Base-by-base conservation (phyloP, 2,329 filamentous ascomycete genomes). In the Venturia carpophila region DNA sequence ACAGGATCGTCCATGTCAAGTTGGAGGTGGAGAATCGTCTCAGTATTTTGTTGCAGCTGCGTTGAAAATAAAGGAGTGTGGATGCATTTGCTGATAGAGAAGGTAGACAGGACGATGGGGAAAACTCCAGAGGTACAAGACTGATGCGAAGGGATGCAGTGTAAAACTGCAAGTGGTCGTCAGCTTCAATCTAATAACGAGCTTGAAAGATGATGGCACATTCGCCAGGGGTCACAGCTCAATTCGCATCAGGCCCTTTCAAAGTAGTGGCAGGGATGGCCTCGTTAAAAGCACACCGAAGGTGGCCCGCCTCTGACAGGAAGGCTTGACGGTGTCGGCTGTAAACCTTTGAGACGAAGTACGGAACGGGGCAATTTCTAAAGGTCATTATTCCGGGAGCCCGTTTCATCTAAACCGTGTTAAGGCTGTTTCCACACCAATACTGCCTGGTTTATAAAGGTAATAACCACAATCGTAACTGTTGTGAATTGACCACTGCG, bases 381-480 rank as follows among this genome's bases (percentile, higher is more conserved):
- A 10, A 37, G 62, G 43, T 24, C 11, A 55, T 63, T 63, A 43
- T 55, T n/a, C 34, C 43, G 62, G 45, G 43, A 63, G 62, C n/a
- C 45, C 34, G 63, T 64, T 64, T 64, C 63, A 64, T 64, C 37
- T 64, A 64, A 19, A 64, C 34, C 49, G 39, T 19, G 30, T 37
- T n/a, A 27, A 64, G 52, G 39, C 37, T 56, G 27, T 27, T 27
- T 45, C 34, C 52, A 49, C 30, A n/a, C 62, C 62, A 43, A 61
- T 61, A 45, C 42, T 27, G 42, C 3, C 39, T 34, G n/a, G 49
- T 42, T 60, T 60, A 64, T 64, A 64, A 64, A 55, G 34, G 42
- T 21, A 63, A 43, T 64, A 19, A 49, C 55, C 21, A 42, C 10
- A 43, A 34, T 43, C 71, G 71, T 71, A 73, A 65, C 65, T 71